Evolutionary conservation across 352 stramenopile genomes (phyloP), one percentile per base, ranked within the genome.

Genomic region (Phytophthora palmivora): DNA sequence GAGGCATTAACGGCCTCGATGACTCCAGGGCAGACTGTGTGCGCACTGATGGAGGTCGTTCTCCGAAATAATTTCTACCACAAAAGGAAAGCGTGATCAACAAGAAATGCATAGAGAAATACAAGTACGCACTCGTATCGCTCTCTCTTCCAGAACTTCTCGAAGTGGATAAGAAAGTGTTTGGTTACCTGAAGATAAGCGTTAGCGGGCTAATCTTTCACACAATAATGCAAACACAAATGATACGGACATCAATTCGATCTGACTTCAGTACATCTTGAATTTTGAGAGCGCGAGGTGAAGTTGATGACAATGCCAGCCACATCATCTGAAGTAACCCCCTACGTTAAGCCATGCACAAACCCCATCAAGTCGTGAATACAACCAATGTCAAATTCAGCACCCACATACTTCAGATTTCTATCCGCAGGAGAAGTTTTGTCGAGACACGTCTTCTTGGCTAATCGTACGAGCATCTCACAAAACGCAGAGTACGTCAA

Each of bases 241-340:
- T 21, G 18, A 15, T 26, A 58, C 64, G 26, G 41, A 88, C 68
- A 66, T 86, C 69, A 32, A 85, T 41, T 34, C 75, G 71, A 58
- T 89, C 80, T n/a, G 75, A 87, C 72, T 91, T 92, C 60, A 89
- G 79, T 6, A 89, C 67, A 41, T 88, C 79, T 38, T 72, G 81
- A 54, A 89, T 91, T 76, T 87, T 83, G 24, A 91, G 60, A 22
- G 69, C 60, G 4, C 71, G 77, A 18, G 69, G 75, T 16, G 79
- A 89, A 38, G 58, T 72, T 9, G 81, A 85, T 18, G 80, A 67
- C 14, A 78, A 87, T 21, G 78, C 74, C 32, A 94, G 67, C 85
- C 85, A 94, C 85, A 94, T 94, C 41, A 92, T 62, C 66, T 94
- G 85, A 52, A 94, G 89, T 14, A 94, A 69, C 0, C 78, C 82